Percentiles rank a stretch among this genome's conserved stretches.
These are phyloP conservation scores for Populus ilicifolia DNA, from an alignment of 345 rosid species.

Conservation along the genomic window DNA sequence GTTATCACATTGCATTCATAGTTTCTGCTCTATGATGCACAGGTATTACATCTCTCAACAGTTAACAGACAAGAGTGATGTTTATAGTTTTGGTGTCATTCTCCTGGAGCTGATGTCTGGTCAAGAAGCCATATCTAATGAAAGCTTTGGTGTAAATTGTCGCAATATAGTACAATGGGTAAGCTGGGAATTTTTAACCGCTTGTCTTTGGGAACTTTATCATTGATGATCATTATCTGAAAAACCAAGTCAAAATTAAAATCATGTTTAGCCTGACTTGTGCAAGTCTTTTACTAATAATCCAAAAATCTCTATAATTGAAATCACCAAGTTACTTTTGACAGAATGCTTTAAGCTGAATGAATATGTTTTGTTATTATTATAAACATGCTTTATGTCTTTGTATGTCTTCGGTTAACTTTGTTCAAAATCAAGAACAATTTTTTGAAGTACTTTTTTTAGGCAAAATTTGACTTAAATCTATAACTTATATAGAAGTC, in stretches of 20 bases:
- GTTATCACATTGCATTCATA: background rate
- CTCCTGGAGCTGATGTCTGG: constrained; percentile 96
- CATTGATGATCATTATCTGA: background rate
- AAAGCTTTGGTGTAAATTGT: constrained; percentile 82
- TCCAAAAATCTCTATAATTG: no score
- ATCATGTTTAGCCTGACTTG: background rate
- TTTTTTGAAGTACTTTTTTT: background rate
- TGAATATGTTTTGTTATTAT: background rate
- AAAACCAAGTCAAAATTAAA: background rate
- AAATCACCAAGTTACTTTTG: background rate
- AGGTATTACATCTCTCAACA: constrained; percentile 99
- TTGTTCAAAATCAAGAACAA: background rate
- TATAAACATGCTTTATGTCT: background rate
- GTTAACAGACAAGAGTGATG: constrained; percentile 94
- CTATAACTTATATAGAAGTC: no score
- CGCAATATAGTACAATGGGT: constrained; percentile 99
- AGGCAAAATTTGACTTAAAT: background rate
- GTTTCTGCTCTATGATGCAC: constrained; percentile 16
- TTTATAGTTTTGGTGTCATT: constrained; percentile 96
- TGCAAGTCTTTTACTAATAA: no score
- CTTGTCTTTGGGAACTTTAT: background rate
- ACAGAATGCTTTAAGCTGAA: background rate
- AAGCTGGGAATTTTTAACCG: constrained; percentile 18
- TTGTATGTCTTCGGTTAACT: background rate
- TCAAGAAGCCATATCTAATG: constrained; percentile 90